Base-by-base conservation (phyloP, 2,329 filamentous ascomycete species). In the Cladosporium phlei region DNA sequence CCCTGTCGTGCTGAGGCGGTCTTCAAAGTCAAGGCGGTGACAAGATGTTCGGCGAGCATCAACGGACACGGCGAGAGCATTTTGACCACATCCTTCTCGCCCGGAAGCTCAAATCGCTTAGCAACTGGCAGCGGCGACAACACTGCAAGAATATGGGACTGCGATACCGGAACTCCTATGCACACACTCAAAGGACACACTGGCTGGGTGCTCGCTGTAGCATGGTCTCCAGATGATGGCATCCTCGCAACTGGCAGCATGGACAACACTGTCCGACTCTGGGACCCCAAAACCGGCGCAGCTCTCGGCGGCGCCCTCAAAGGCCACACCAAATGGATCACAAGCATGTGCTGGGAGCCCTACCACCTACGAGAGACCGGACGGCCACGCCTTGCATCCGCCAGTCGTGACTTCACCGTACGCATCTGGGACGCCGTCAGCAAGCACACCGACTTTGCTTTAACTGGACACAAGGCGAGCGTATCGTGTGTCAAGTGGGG, bases 401-500 rank as follows among this genome's bases (percentile, higher is more conserved):
- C 87, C 1, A 93, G 86, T 38, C 95, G 95, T 66, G 93, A 98
- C 66, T 80, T 80, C 17, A 96, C 91, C 0, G 82, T 95, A 32
- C 77, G 91, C 29, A 77, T 97, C 38, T 97, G 90, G 89, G 79
- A 90, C 51, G 84, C 84, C 24, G 83, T 89, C 49, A 82, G 84
- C 5, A 84, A 87, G 29, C 79, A 78, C 33, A 87, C 86, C 2
- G 88, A 96, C 59, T 82, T 86, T 59, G 85, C 91, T 2, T 74
- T 97, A 21, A 86, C 84, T 4, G 91, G 91, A 3, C 93, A 98
- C 72, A 93, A 89, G 70, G 83, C 83, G 34, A 88, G 82, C 38
- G 87, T 97, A 12, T 89, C 86, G 35, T 96, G 90, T 64, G 88
- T 97, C 3, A 83, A 84, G 57, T 98, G 93, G 93, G 93, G 93